Evolutionary conservation across 108 stramenopile genomes (phyloP), one percentile per base, ranked within the genome.

Genomic region (Skeletonema tropicum): DNA sequence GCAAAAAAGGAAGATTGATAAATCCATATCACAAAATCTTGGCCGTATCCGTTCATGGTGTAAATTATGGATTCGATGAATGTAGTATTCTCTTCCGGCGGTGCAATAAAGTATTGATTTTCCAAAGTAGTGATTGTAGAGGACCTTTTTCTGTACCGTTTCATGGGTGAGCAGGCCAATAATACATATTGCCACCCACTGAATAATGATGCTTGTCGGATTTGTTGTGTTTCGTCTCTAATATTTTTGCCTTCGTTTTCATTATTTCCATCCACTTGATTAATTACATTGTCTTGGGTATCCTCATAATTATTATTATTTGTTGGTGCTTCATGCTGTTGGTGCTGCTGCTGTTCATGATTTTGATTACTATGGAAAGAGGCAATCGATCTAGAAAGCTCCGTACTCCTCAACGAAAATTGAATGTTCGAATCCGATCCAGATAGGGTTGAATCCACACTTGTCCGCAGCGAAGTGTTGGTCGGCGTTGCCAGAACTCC

Each of bases 21-120:
- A 12, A 75, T 55, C 74, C 74, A 75, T 19, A 75, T 33, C 17
- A 75, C 66, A 35, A 75, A 75, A 67, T 75, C 74, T 14, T 55
- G 32, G 2, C 66, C 74, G 38, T 65, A 55, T 15, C 74, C 74
- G n/a, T 49, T 13, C 19, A 67, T 17, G 1, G 64, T 42, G 30
- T 60, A 58, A 1, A 46, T 21, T 7, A 67, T 25, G 23, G 66
- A 38, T 45, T 64, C 58, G 23, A 61, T 21, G 12, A 75, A 45
- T 14, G 66, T 75, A 13, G 57, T 38, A 17, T 64, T 64, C 19
- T 67, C 58, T 29, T 64, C 42, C n/a, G 74, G 74, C 1, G 74
- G 74, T 6, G 74, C 66, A 10, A 75, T 62, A 61, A 75, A 75
- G 23, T 31, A 66, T 46, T 75, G 74, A 75, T 75, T 65, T 2